phyloP scores from a whole-genome alignment of 371 early-diverging fungal genomes.

The Thermomucor indicae-seudaticae region DNA sequence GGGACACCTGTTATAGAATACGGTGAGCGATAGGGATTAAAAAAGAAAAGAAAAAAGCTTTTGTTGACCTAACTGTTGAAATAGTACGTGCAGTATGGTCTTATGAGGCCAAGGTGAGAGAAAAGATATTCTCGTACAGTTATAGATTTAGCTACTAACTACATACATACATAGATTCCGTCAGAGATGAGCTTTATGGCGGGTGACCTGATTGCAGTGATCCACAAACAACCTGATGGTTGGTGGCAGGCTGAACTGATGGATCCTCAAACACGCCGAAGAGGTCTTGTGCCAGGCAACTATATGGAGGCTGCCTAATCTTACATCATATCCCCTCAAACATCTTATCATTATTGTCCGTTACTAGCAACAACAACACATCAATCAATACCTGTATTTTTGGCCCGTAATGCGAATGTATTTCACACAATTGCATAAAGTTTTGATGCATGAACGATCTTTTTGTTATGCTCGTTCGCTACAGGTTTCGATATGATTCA shows the following conservation, averaged over 20 bases:
- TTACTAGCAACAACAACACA: neutral
- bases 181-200: constrained; percentile 34
- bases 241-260: constrained; percentile 47
- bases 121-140: neutral
- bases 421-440: too few relatives aligned
- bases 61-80: neutral
- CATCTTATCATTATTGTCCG: neutral
- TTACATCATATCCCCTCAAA: too few relatives aligned
- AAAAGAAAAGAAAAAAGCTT: neutral
- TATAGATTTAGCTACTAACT: neutral
- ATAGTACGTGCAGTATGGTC: constrained; percentile 20
- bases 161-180: constrained; percentile 23
- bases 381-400: too few relatives aligned
- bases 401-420: too few relatives aligned
- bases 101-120: constrained; percentile 22
- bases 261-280: constrained; percentile 16
- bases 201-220: constrained; percentile 35
- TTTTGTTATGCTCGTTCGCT: too few relatives aligned
- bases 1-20: constrained; percentile 14
- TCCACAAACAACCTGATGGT: constrained; percentile 41
- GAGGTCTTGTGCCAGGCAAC: constrained; percentile 46
- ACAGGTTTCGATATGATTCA: too few relatives aligned
- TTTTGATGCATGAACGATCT: too few relatives aligned
- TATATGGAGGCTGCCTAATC: constrained; percentile 26
- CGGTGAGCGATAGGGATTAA: constrained; percentile 2